These are phyloP conservation scores for Asterochloris sp. DNA, from an alignment of 139 green algal genomes.

Conservation along the genomic window DNA sequence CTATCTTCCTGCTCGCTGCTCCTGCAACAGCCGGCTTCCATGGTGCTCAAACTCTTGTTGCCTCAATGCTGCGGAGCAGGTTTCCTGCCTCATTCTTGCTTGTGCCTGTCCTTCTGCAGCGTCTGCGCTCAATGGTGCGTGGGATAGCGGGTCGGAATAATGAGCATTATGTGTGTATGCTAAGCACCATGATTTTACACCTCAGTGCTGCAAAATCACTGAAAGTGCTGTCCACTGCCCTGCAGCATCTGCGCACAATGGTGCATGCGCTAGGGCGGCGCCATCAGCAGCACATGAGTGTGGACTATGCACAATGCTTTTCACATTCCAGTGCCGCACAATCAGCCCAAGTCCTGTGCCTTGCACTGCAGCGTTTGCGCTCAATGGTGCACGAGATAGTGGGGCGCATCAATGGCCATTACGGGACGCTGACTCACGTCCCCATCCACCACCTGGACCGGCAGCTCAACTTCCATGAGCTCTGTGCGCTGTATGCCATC, in stretches of 20 bases:
- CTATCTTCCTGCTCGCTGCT: too few species aligned
- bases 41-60: too few species aligned
- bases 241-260: constrained; percentile 76
- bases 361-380: constrained; percentile 61
- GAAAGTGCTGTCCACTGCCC: too few species aligned
- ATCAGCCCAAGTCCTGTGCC: not conserved
- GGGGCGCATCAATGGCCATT: constrained; percentile 97
- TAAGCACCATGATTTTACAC: too few species aligned
- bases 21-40: too few species aligned
- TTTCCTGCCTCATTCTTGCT: too few species aligned
- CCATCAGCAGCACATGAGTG: too few species aligned
- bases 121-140: constrained; percentile 90
- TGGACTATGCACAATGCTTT: too few species aligned
- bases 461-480: constrained; percentile 90
- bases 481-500: constrained; percentile 93
- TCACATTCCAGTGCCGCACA: too few species aligned
- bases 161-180: constrained; percentile 91
- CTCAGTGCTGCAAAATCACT: too few species aligned
- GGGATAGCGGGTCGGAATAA: constrained; percentile 99
- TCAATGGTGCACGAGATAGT: constrained; percentile 98
- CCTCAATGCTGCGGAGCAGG: too few species aligned
- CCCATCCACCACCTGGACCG: constrained; percentile 98
- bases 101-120: constrained; percentile 22
- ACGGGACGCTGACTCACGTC: constrained; percentile 94
- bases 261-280: too few species aligned